Percentiles rank a stretch among this genome's conserved stretches.
Evolutionary conservation across 495 filamentous ascomycete genomes (phyloP).

Genomic region (Penicillium samsonianum): DNA sequence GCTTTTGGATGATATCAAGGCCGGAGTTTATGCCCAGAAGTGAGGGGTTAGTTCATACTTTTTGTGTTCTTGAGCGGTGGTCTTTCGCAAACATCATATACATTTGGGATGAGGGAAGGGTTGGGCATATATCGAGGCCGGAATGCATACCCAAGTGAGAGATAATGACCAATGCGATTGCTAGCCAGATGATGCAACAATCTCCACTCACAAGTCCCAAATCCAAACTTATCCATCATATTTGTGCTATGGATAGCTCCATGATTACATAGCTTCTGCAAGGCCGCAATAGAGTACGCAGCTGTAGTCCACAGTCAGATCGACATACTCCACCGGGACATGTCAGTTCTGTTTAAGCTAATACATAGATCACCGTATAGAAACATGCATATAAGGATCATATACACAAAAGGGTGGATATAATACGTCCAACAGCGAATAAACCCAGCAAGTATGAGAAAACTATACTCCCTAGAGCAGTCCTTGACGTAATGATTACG

Average conservation of each 20-base stretch:
- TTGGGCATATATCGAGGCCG: neutral
- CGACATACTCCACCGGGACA: conserved; percentile 5
- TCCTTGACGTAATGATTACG: conserved; percentile 14
- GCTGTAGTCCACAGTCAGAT: conserved; percentile 5
- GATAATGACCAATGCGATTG: neutral
- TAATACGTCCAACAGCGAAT: neutral
- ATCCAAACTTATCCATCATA: conserved; percentile 3
- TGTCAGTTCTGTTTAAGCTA: neutral
- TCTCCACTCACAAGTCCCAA: neutral
- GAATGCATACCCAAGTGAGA: neutral
- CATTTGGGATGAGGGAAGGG: no score
- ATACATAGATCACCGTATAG: neutral
- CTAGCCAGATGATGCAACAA: neutral
- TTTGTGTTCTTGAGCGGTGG: neutral
- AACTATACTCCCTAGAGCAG: neutral
- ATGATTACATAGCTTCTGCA: conserved; percentile 17
- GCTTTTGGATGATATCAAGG: conserved; percentile 41
- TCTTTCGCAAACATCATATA: neutral
- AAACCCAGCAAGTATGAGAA: neutral
- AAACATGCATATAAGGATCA: neutral
- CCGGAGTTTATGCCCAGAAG: conserved; percentile 25
- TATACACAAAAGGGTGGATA: neutral
- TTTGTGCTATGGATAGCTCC: conserved; percentile 6
- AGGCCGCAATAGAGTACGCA: neutral
- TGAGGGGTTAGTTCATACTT: neutral